Evolutionary conservation across 768 basidiomycete species (phyloP).

Genomic region (Russula dissimulans): DNA sequence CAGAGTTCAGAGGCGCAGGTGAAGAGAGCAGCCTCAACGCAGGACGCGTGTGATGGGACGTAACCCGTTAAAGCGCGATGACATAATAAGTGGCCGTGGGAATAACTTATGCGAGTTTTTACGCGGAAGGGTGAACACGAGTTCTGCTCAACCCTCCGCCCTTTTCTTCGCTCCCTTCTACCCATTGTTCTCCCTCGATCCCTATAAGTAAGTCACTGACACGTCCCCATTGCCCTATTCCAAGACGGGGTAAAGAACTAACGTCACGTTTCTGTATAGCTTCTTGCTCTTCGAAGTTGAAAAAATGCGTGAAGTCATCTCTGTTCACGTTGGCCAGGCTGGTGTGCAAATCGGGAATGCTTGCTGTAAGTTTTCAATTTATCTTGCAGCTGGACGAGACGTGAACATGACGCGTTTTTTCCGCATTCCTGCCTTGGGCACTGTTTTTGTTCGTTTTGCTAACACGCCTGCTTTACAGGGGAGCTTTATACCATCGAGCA

Average conservation of each 20-base stretch:
- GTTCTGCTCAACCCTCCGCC: constrained; percentile 24
- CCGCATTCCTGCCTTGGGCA: background rate
- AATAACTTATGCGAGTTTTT: constrained; percentile 14
- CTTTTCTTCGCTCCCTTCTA: constrained; percentile 36
- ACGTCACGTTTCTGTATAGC: constrained; percentile 7
- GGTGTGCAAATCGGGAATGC: constrained; percentile 98
- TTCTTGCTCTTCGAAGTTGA: constrained; percentile 9
- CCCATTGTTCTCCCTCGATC: constrained; percentile 24
- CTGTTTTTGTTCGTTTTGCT: background rate
- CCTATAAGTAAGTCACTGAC: constrained; percentile 13
- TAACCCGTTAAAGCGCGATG: background rate
- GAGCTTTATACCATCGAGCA: constrained; percentile 99
- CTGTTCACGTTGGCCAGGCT: constrained; percentile 97
- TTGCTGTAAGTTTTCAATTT: constrained; percentile 66
- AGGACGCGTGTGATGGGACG: background rate
- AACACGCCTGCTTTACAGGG: constrained; percentile 42
- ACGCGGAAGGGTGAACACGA: constrained; percentile 14
- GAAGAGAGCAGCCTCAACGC: too few species aligned
- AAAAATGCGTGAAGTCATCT: constrained; percentile 93
- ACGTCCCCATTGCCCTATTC: constrained; percentile 8
- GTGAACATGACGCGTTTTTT: constrained; percentile 8
- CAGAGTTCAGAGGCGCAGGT: too few species aligned
- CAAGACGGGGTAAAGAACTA: background rate
- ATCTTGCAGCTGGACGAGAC: background rate
- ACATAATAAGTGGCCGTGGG: background rate